phyloP scores from a whole-genome alignment of 352 stramenopile species.

The Phytopythium vexans region DNA sequence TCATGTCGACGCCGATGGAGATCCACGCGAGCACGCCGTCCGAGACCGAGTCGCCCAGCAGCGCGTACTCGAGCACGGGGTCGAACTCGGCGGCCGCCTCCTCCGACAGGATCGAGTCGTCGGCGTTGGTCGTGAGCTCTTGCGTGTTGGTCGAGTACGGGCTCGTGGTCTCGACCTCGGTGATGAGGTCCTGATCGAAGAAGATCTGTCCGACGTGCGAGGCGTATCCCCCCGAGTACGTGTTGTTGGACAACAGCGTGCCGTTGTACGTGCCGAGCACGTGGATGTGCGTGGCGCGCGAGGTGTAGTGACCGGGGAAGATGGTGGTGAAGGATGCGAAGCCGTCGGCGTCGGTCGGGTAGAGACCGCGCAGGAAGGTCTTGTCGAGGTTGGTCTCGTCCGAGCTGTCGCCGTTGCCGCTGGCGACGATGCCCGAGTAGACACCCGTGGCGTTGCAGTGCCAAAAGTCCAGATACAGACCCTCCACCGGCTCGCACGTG shows the following conservation, averaged over 20 bases:
- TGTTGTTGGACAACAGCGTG: conserved; percentile 11
- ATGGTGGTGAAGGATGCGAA: conserved; percentile 20
- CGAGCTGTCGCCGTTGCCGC: conserved; percentile 11
- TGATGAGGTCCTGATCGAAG: conserved; percentile 22
- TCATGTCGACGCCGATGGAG: conserved; percentile 24
- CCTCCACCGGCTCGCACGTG: conserved; percentile 17
- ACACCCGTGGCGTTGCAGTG: conserved; percentile 19
- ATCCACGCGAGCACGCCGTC: conserved; percentile 25
- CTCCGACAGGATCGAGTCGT: conserved; percentile 17
- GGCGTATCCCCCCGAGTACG: conserved; percentile 14
- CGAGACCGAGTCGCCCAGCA: conserved; percentile 14
- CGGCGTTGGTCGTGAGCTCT: conserved; percentile 13
- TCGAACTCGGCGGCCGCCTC: conserved; percentile 12
- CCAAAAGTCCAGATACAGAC: conserved; percentile 23
- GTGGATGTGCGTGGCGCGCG: conserved; percentile 17
- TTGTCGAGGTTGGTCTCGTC: conserved; percentile 15
- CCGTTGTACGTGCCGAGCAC: conserved; percentile 14
- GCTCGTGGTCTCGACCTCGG: conserved; percentile 14
- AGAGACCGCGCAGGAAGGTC: conserved; percentile 15
- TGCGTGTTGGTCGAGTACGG: conserved; percentile 19
- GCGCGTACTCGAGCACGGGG: conserved; percentile 17
- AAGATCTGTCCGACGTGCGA: conserved; percentile 19
- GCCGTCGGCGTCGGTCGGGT: conserved; percentile 12
- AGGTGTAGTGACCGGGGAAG: conserved; percentile 16
- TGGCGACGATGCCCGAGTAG: conserved; percentile 16